phyloP scores from a whole-genome alignment of 192 early-diverging fungal species.

The Rhizoclosmatium sp. region DNA sequence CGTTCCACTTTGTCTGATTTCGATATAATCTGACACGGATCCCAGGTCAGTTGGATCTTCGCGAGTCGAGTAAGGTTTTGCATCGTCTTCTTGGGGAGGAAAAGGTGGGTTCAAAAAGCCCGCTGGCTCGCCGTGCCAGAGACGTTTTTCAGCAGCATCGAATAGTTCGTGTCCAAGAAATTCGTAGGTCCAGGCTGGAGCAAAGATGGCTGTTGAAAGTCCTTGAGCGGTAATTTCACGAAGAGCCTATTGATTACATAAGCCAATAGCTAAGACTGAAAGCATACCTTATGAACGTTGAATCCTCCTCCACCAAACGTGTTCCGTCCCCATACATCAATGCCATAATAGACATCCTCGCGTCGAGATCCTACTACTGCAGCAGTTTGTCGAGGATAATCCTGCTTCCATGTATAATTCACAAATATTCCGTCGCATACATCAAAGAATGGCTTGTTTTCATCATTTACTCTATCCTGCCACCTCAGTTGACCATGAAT shows the following conservation, averaged over 20 bases:
- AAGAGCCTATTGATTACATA: slow-evolving; percentile 47
- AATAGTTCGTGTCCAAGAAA: slow-evolving; percentile 57
- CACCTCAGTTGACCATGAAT: slow-evolving; percentile 57
- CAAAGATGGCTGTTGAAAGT: slow-evolving; percentile 68
- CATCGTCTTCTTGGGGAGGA: neutral
- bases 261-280: slow-evolving; percentile 7
- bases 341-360: slow-evolving; percentile 66
- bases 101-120: slow-evolving; percentile 2
- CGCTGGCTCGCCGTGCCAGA: slow-evolving; percentile 54
- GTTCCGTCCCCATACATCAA: slow-evolving; percentile 72
- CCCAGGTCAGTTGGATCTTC: slow-evolving; percentile 31
- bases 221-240: slow-evolving; percentile 50
- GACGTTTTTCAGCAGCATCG: slow-evolving; percentile 53
- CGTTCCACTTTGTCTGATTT: slow-evolving; percentile 45
- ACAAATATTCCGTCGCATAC: slow-evolving; percentile 61
- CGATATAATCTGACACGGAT: slow-evolving; percentile 55
- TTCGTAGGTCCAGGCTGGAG: slow-evolving; percentile 72
- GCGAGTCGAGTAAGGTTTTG: neutral
- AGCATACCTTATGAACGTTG: slow-evolving; percentile 35
- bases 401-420: slow-evolving; percentile 52
- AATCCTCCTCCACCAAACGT: slow-evolving; percentile 67
- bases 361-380: slow-evolving; percentile 44
- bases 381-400: slow-evolving; percentile 34
- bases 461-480: slow-evolving; percentile 63
- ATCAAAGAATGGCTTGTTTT: slow-evolving; percentile 65